Base-by-base conservation (phyloP, 2,329 filamentous ascomycete species). In the Furcasterigmium sp. region DNA sequence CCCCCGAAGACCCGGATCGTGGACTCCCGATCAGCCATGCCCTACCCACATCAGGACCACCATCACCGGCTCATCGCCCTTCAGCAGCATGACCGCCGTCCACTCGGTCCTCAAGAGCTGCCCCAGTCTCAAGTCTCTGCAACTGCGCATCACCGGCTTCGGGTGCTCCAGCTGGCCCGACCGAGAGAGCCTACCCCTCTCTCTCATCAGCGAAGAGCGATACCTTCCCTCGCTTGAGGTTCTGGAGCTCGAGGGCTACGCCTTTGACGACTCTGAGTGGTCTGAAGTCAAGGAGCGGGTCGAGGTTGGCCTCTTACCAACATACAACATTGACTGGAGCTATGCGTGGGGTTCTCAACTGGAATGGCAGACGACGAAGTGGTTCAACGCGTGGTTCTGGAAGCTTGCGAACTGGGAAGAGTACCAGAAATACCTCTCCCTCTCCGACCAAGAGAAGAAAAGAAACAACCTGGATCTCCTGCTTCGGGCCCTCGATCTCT, bases 401-500 rank as follows among this genome's bases (percentile, higher is more conserved):
- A 26, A 11, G 11, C 23, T 26, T 26, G 7, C 23, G 23, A 11
- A 26, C 11, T 11, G 7, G 7, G 7, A 7, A 7, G 7, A 11
- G 11, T 26, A 11, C 7, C 11, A 26, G 7, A 26, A 26, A 11
- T 11, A 26, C 11, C 7, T 11, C 23, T 11, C 7, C 36, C 10
- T 43, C n/a, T 30, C 46, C 2, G 6, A 6, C 6, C 39, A 17
- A 14, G 23, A 32, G n/a, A 47, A 41, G 19, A 21, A 23, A 11
- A 26, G 28, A 28, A 46, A 39, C 5, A 47, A 46, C 19, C 36
- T 47, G 14, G 46, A 46, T 7, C 43, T 47, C 8, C 42, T 39
- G 43, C 37, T 47, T 13, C 25, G 43, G 11, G 25, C 39, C 14
- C 43, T 47, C 43, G 43, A 46, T 3, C 46, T 47, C 15, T 43